Evolutionary conservation across 805 yeast genomes (phyloP), one percentile per base, ranked within the genome.

Genomic region (Teunomyces aglyptinius): DNA sequence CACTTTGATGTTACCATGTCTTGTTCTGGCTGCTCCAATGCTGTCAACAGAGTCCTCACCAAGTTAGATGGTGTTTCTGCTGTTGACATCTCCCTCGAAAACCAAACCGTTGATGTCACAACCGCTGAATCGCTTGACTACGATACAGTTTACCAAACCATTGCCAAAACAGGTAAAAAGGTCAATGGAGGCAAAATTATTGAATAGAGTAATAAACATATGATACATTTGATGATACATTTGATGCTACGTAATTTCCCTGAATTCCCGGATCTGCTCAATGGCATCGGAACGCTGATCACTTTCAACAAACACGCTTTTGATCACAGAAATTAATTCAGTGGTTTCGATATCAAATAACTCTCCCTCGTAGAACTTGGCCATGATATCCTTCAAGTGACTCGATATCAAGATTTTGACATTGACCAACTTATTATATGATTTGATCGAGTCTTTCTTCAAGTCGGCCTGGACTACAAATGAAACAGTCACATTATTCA

Each of bases 91-190:
- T 85, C 95, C 2, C 75, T 94, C 41, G 91, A 86, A 43, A 69
- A 81, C 24, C 97, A 92, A 71, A 71, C 84, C 1, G 99, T 92
- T 7, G 85, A 82, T 58, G 96, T 92, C 36, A 73, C 75, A 47
- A 79, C 94, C 7, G 68, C 66, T 12, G 70, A 70, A 28, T 55
- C 66, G 8, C 64, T 87, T 29, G 77, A 80, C 44, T 89, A 86
- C 61, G 95, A 91, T 43, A 79, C 85, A 2, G 91, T 94, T n/a
- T 74, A 84, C 46, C 83, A 77, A 45, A 83, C 89, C 47, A 92
- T 92, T 53, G 72, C 84, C 51, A 92, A 92, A 75, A 90, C 98
- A 1, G 98, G 98, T 31, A 92, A 92, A 73, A 82, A 82, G 57
- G 85, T 92, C 48, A 72, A 77, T 40, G 73, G 76, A 26, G 96